These are phyloP conservation scores for Psilocybe tampanensis DNA, from an alignment of 768 basidiomycete species.

Conservation along the genomic window DNA sequence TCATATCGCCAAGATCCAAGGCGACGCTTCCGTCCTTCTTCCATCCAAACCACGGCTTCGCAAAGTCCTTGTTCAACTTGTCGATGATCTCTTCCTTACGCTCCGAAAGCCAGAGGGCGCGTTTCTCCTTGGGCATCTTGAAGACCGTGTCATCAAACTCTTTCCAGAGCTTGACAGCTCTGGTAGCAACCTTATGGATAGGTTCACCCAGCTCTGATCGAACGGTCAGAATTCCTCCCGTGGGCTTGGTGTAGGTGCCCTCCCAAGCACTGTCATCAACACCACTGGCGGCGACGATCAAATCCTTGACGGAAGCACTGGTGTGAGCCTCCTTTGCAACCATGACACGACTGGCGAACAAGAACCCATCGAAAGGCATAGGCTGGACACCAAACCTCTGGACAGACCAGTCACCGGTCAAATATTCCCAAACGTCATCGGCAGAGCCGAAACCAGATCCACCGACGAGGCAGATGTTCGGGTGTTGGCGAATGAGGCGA, in stretches of 20 bases:
- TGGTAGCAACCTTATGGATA: conserved; percentile 98
- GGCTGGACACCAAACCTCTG: conserved; percentile 80
- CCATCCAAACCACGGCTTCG: conserved; percentile 96
- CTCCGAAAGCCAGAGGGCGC: conserved; percentile 82
- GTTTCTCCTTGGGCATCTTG: conserved; percentile 95
- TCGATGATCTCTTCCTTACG: conserved; percentile 87
- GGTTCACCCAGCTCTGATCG: conserved; percentile 98
- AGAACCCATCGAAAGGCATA: conserved; percentile 98
- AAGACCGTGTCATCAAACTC: conserved; percentile 98
- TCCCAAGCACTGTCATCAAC: conserved; percentile 92
- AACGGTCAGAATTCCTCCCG: conserved; percentile 95
- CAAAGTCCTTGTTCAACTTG: conserved; percentile 93
- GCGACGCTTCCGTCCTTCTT: conserved; percentile 90
- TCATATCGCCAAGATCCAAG: conserved; percentile 93
- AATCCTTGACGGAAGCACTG: conserved; percentile 90
- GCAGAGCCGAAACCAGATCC: conserved; percentile 97
- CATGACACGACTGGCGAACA: conserved; percentile 97
- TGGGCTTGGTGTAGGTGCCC: conserved; percentile 90
- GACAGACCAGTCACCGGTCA: conserved; percentile 94
- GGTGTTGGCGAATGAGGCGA: conserved; percentile 82
- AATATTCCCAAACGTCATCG: conserved; percentile 95
- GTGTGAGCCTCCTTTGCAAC: conserved; percentile 99
- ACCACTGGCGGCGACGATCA: conserved; percentile 94
- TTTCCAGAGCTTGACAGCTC: conserved; percentile 97
- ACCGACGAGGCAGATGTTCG: conserved; percentile 87